Evolutionary conservation across 495 filamentous ascomycete genomes (phyloP), one percentile per base, ranked within the genome.

Genomic region (Hyaloscypha finlandica): DNA sequence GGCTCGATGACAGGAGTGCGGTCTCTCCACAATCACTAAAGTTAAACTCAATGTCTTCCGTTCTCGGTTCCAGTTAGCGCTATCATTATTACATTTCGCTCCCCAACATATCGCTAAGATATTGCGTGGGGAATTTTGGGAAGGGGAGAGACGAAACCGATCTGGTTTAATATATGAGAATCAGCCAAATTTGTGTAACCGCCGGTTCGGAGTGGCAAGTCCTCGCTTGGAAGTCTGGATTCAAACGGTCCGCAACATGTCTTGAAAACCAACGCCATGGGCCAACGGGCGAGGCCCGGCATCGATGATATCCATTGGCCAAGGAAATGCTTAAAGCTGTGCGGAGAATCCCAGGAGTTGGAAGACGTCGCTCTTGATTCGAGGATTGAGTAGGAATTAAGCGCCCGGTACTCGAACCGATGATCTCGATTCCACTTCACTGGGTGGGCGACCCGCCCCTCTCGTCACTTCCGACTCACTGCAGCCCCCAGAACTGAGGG

Each of bases 401-500:
- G 42, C 42, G 42, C 42, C 42, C 42, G 42, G 42, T 48, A 48
- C 42, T 48, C 42, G 42, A 48, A 6, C 42, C 42, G 16, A 12
- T 6, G 6, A 48, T 19, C 11, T 48, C 4, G 42, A 48, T 12
- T 12, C 42, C 42, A 48, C 42, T 1, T 12, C 42, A 48, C 42
- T 48, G 42, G 42, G 25, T 25, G 25, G 25, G 25, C 25, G 25
- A 25, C 16, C 11, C 4, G 11, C 42, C 11, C 9, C 42, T 48
- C 16, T 48, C 8, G 42, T 16, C 42, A 48, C n/a, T n/a, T n/a
- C n/a, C n/a, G n/a, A n/a, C n/a, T n/a, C n/a, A n/a, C 42, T 19
- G 16, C 42, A 48, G 9, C 11, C 42, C 16, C 42, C 9, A 48
- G 42, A 63, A 32, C 8, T 37, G 56, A 55, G 61, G 61, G 61